A percentile compares a stretch with the other conserved stretches of the same genome.
Conservation (phyloP, 495 filamentous ascomycete species). For the Neurospora tetrasperma region DNA sequence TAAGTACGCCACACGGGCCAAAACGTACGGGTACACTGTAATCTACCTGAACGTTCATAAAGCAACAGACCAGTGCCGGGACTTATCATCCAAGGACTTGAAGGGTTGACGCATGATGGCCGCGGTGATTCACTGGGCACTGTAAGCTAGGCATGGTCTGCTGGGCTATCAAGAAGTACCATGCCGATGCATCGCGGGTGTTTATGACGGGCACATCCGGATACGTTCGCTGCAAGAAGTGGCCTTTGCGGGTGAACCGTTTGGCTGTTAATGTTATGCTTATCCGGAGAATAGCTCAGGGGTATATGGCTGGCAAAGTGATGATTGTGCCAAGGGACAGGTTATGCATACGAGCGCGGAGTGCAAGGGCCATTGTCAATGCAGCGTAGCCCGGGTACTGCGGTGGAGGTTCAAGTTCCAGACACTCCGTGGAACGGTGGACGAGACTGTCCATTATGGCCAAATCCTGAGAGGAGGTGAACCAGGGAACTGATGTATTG, state of each 20-base stretch:
- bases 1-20: slow-evolving; percentile 35
- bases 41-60: slow-evolving; percentile 45
- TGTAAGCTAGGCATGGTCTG: slow-evolving; percentile 49
- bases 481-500: no score
- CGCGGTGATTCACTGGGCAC: slow-evolving; percentile 44
- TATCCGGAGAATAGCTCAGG: slow-evolving; percentile 25
- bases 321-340: slow-evolving; percentile 40
- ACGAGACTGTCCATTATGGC: slow-evolving; percentile 34
- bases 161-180: slow-evolving; percentile 38
- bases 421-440: slow-evolving; percentile 44
- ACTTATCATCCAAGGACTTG: slow-evolving; percentile 34
- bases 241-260: slow-evolving; percentile 27
- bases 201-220: no score
- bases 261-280: slow-evolving; percentile 47
- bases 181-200: slow-evolving; percentile 26
- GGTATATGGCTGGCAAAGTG: slow-evolving; percentile 32
- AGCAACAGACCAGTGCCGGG: slow-evolving; percentile 45
- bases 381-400: slow-evolving; percentile 44
- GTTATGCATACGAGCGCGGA: slow-evolving; percentile 28
- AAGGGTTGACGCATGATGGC: slow-evolving; percentile 36
- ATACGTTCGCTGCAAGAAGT: no score
- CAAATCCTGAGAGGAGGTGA: no score
- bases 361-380: slow-evolving; percentile 39
- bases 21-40: slow-evolving; percentile 43
- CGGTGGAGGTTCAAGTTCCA: slow-evolving; percentile 41